Evolutionary conservation across 2,329 filamentous ascomycete species (phyloP).

Genomic region (Aspergillus ibericus): DNA sequence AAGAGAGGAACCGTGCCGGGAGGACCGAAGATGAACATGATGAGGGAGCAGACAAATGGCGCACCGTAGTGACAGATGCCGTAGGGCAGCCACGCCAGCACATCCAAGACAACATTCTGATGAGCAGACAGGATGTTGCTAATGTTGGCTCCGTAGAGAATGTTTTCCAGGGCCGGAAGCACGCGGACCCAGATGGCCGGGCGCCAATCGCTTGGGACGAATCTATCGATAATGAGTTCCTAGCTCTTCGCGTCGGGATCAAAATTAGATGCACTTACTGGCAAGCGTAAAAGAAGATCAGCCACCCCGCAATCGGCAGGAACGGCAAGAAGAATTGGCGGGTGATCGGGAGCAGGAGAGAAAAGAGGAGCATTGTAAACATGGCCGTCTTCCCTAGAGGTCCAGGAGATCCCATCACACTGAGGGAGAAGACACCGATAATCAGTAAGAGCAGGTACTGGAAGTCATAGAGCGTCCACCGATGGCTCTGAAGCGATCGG

Average conservation of each 20-base stretch:
- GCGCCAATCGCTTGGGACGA: conserved; percentile 83
- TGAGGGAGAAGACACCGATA: conserved; percentile 78
- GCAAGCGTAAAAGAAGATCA: conserved; percentile 89
- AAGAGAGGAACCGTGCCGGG: conserved; percentile 83
- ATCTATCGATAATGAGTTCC: conserved; percentile 55
- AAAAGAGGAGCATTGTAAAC: conserved; percentile 64
- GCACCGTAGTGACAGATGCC: conserved; percentile 87
- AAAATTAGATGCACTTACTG: conserved; percentile 64
- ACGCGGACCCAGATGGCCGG: conserved; percentile 96
- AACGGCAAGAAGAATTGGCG: conserved; percentile 90
- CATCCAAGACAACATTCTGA: conserved; percentile 77
- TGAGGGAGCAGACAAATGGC: conserved; percentile 72
- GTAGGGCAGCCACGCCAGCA: conserved; percentile 92
- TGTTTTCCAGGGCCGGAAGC: conserved; percentile 90
- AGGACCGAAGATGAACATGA: conserved; percentile 86
- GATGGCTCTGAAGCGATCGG: conserved; percentile 70
- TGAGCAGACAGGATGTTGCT: conserved; percentile 94
- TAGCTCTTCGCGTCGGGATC: neutral
- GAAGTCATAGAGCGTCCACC: conserved; percentile 78
- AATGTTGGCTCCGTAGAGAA: conserved; percentile 91
- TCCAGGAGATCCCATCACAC: conserved; percentile 75
- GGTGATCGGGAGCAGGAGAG: conserved; percentile 78
- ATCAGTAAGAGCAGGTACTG: conserved; percentile 77
- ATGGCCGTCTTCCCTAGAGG: conserved; percentile 75
- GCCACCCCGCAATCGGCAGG: conserved; percentile 78